phyloP scores from a whole-genome alignment of 2,329 filamentous ascomycete species.

The Aspergillus tanneri region DNA sequence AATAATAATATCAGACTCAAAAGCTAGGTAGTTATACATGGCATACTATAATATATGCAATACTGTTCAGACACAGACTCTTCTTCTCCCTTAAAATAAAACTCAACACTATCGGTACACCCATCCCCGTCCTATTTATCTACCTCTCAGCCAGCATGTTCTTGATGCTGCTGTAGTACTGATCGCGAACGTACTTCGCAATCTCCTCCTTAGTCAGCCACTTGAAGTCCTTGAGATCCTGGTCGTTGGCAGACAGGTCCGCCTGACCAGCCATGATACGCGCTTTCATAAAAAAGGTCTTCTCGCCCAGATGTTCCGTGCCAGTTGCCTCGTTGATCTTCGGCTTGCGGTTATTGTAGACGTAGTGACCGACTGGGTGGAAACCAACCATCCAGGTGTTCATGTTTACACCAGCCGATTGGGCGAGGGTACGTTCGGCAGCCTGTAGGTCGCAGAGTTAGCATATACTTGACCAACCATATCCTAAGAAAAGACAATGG shows the following conservation, averaged over 20 bases:
- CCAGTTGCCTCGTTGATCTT: slow-evolving; percentile 42
- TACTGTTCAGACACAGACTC: slow-evolving; percentile 14
- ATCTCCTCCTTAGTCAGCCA: slow-evolving; percentile 94
- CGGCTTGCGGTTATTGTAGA: slow-evolving; percentile 56
- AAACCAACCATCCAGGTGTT: slow-evolving; percentile 97
- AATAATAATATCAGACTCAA: slow-evolving; percentile 3
- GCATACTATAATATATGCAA: slow-evolving; percentile 37
- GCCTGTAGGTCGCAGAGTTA: slow-evolving; percentile 60
- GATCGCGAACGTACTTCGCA: slow-evolving; percentile 59
- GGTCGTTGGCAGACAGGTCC: slow-evolving; percentile 68
- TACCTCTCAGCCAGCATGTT: slow-evolving; percentile 83
- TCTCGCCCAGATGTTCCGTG: slow-evolving; percentile 61
- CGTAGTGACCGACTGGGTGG: slow-evolving; percentile 78
- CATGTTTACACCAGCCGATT: slow-evolving; percentile 88
- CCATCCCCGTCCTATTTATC: slow-evolving; percentile 7
- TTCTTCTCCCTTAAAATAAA: not conserved
- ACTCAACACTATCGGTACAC: slow-evolving; percentile 17
- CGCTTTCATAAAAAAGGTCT: slow-evolving; percentile 94
- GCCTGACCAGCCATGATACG: slow-evolving; percentile 97
- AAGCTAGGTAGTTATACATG: slow-evolving; percentile 41
- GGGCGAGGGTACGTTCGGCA: slow-evolving; percentile 72
- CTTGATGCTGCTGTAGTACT: slow-evolving; percentile 73
- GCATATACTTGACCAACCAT: too few species aligned
- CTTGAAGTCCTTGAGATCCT: slow-evolving; percentile 77
- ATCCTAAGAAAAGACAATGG: not conserved